Evolutionary conservation across 140 eudicot species (phyloP), one percentile per base, ranked within the genome.

Genomic region (Ambrosia hybrid): DNA sequence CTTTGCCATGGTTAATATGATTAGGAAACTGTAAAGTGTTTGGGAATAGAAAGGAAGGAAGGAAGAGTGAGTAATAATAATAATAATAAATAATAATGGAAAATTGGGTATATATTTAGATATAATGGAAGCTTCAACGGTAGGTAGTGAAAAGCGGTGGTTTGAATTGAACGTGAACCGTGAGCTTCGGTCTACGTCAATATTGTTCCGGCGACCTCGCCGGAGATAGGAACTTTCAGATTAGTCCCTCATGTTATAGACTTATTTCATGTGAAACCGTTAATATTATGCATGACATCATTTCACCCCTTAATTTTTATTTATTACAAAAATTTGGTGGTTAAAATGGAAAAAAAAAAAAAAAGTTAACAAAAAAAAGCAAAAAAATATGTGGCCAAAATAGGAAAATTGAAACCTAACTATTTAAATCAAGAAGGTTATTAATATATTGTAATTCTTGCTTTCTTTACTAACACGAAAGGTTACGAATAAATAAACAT

Each of bases 1-100:
- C 67, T 81, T 81, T 10, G 80, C 79, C 91, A 86, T 86, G 73
- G 34, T 52, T 57, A 59, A 34, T 21, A 41, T 78, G 60, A 57
- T 56, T 4, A 51, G 9, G 30, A 21, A 21, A 21, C 30, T 66
- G 65, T 14, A 37, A 21, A 11, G 48, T 13, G 26, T 34, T 78
- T 14, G 13, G 4, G 11, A 4, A 12, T 9, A 16, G 8, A 49
- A 16, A 39, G 4, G 61, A 57, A 39, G 75, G 53, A 21, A 21
- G 30, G 30, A 21, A 21, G 30, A 21, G 30, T 21, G 30, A 21
- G 30, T 21, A 21, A 21, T 21, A 21, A 21, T 21, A 21, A 21
- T 21, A 21, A 21, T 21, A 21, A 21, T 21, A 21, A 21, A 21
- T 21, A 21, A 21, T 21, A 21, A 21, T 21, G 30, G 30, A 21